These are phyloP conservation scores for Solanum chiquidenum DNA, from an alignment of 257 asterid species.

Conservation along the genomic window DNA sequence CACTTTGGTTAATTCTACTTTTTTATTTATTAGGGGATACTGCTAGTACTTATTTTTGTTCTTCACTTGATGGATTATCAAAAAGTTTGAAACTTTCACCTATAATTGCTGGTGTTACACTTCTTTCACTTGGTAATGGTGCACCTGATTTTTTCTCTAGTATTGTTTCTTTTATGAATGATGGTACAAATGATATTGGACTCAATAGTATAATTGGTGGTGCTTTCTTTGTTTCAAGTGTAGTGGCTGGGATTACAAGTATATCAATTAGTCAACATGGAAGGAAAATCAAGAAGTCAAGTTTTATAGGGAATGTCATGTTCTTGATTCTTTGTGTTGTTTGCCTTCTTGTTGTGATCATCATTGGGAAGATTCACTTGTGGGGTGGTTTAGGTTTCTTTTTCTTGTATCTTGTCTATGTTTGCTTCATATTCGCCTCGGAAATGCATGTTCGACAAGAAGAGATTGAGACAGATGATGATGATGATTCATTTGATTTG, in stretches of 20 bases:
- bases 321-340: conserved; percentile 47
- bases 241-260: conserved; percentile 59
- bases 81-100: conserved; percentile 12
- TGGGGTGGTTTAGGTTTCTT: conserved; percentile 45
- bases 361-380: conserved; percentile 29
- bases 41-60: conserved; percentile 23
- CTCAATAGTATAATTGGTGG: conserved; percentile 70
- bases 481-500: not conserved
- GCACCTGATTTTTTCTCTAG: conserved; percentile 21
- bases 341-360: conserved; percentile 37
- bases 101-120: conserved; percentile 20
- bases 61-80: conserved; percentile 18
- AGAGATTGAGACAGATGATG: not conserved
- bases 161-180: conserved; percentile 12
- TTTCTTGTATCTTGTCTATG: conserved; percentile 38
- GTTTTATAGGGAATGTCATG: conserved; percentile 61
- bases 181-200: conserved; percentile 26
- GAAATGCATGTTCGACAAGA: conserved; percentile 12
- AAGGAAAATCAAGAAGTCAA: conserved; percentile 25
- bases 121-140: conserved; percentile 27
- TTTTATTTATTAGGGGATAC: conserved; percentile 28
- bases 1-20: conserved; percentile 17
- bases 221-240: conserved; percentile 60
- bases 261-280: conserved; percentile 23
- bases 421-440: conserved; percentile 35